Evolutionary conservation across 2,329 filamentous ascomycete species (phyloP).

Genomic region (Trichoderma sp.): DNA sequence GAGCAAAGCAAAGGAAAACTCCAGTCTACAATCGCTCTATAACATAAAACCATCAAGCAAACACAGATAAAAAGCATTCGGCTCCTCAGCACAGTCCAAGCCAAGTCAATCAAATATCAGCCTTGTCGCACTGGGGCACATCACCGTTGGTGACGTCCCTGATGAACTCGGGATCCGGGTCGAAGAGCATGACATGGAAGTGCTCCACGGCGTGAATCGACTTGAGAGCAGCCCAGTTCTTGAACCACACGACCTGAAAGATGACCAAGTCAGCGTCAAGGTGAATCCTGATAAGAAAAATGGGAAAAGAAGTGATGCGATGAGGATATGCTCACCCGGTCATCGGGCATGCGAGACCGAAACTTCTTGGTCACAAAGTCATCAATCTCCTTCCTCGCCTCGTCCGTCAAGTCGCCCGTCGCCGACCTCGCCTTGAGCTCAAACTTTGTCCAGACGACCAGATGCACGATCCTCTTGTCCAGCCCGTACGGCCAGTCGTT

Average conservation of each 20-base stretch:
- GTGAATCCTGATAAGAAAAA: too few relatives aligned
- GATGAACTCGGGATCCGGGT: slow-evolving; percentile 71
- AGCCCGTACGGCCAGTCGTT: slow-evolving; percentile 97
- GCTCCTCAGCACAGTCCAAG: not conserved
- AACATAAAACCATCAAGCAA: not conserved
- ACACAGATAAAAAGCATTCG: not conserved
- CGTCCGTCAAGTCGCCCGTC: slow-evolving; percentile 68
- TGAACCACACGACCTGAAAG: slow-evolving; percentile 49
- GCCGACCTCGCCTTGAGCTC: slow-evolving; percentile 66
- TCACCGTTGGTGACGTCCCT: slow-evolving; percentile 72
- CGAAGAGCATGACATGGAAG: slow-evolving; percentile 89
- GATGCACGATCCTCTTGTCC: slow-evolving; percentile 74
- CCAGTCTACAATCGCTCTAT: not conserved
- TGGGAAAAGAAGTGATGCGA: not conserved
- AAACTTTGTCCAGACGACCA: slow-evolving; percentile 95
- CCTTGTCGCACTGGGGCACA: slow-evolving; percentile 61
- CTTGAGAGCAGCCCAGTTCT: slow-evolving; percentile 85
- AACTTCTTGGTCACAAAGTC: slow-evolving; percentile 71
- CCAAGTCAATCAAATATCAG: slow-evolving; percentile 21
- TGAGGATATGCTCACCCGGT: slow-evolving; percentile 52
- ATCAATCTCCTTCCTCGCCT: slow-evolving; percentile 66
- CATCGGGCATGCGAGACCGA: slow-evolving; percentile 50
- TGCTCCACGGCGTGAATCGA: slow-evolving; percentile 87
- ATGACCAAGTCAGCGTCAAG: not conserved
- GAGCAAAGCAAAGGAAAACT: slow-evolving; percentile 18